Evolutionary conservation across 176 grass and related monocot genomes (phyloP).

Genomic region (Otatea glauca): DNA sequence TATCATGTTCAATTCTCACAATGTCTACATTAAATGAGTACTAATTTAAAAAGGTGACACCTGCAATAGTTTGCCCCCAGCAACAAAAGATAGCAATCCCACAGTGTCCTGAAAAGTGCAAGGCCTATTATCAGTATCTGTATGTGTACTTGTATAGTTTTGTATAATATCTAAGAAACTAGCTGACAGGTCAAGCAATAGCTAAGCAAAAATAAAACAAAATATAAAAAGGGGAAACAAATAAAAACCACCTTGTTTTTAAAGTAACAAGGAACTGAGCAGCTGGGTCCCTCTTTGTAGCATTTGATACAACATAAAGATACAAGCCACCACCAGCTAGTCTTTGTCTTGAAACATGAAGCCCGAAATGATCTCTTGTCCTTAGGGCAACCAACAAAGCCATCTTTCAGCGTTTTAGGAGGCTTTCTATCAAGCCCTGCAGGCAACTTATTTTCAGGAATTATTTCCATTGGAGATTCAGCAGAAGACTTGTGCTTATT

Average conservation of each 20-base stretch:
- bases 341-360: slow-evolving; percentile 83
- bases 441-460: slow-evolving; percentile 61
- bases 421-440: slow-evolving; percentile 46
- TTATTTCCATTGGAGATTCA: slow-evolving; percentile 80
- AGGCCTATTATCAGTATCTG: slow-evolving; percentile 30
- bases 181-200: slow-evolving; percentile 23
- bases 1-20: slow-evolving; percentile 8
- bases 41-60: slow-evolving; percentile 42
- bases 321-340: slow-evolving; percentile 68
- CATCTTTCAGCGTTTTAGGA: slow-evolving; percentile 70
- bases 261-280: slow-evolving; percentile 81
- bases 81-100: slow-evolving; percentile 85
- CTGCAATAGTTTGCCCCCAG: slow-evolving; percentile 90
- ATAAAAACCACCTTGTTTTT: slow-evolving; percentile 64
- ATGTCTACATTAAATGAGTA: slow-evolving; percentile 19
- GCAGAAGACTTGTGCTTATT: slow-evolving; percentile 66
- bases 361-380: slow-evolving; percentile 62
- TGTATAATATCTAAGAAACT: slow-evolving; percentile 25
- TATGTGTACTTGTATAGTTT: background rate
- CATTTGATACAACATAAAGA: slow-evolving; percentile 80
- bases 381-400: slow-evolving; percentile 75
- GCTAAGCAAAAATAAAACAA: background rate
- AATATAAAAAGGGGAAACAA: background rate
- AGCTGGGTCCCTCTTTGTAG: slow-evolving; percentile 91
- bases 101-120: slow-evolving; percentile 66